These are phyloP conservation scores for Aureobasidium pullulans DNA, from an alignment of 2,329 filamentous ascomycete genomes.

Conservation along the genomic window DNA sequence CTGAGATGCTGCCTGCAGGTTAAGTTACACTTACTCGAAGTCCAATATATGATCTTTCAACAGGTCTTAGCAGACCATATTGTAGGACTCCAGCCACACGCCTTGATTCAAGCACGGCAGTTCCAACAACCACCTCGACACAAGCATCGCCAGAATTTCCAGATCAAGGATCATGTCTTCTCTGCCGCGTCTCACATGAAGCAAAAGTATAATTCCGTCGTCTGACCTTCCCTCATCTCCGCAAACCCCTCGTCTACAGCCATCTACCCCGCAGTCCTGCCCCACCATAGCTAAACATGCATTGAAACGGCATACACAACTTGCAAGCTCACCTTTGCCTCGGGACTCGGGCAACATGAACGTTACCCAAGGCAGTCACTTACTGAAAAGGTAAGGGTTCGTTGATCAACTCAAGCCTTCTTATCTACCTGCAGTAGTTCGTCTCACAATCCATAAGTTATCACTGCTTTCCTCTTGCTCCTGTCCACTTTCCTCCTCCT, in stretches of 20 bases:
- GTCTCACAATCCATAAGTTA: background rate
- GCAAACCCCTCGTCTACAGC: background rate
- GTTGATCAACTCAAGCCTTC: background rate
- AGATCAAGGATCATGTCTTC: background rate
- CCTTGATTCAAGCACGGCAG: background rate
- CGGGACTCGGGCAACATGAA: background rate
- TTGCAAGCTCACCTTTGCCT: background rate
- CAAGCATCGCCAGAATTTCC: background rate
- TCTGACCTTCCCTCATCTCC: background rate
- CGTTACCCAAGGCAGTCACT: background rate
- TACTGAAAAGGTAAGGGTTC: background rate
- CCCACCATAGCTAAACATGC: background rate
- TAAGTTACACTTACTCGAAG: too few species aligned
- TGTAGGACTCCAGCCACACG: background rate
- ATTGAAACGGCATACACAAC: background rate
- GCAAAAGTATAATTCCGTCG: background rate
- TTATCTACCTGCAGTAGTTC: slow-evolving; percentile 9
- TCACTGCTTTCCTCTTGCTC: background rate
- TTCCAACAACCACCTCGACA: background rate
- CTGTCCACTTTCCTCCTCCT: background rate
- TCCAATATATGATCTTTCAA: too few species aligned
- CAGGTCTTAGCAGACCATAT: background rate
- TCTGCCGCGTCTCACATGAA: background rate
- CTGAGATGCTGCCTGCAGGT: too few species aligned
- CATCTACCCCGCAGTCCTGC: slow-evolving; percentile 4